A percentile compares a stretch with the other conserved stretches of the same genome.
phyloP scores from a whole-genome alignment of 1,284 basidiomycete species.

The Polyporus tsugae region DNA sequence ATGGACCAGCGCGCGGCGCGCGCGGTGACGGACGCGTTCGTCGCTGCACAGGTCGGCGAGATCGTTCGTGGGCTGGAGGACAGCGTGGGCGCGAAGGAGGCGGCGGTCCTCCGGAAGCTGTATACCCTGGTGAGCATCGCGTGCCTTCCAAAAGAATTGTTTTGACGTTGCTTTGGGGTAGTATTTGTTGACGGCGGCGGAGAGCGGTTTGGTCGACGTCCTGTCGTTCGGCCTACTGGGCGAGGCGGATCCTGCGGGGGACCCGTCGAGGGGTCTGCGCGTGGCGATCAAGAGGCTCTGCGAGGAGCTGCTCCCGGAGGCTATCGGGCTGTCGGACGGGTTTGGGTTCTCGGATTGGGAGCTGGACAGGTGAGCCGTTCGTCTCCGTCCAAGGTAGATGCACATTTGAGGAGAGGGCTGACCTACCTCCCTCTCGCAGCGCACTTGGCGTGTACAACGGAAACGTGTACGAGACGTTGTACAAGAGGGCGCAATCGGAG shows the following conservation, averaged over 20 bases:
- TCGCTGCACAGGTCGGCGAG: constrained; percentile 60
- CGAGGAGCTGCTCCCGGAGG: constrained; percentile 66
- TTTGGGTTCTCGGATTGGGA: constrained; percentile 85
- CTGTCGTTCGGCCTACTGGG: constrained; percentile 60
- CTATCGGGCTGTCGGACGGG: constrained; percentile 76
- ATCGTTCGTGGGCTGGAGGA: constrained; percentile 49
- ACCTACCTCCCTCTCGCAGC: constrained; percentile 40
- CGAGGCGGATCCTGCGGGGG: constrained; percentile 34
- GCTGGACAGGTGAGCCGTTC: constrained; percentile 63
- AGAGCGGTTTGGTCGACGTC: constrained; percentile 62
- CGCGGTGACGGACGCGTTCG: constrained; percentile 74
- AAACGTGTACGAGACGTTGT: constrained; percentile 73
- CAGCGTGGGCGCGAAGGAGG: constrained; percentile 43
- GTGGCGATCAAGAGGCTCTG: constrained; percentile 60
- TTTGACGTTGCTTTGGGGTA: constrained; percentile 37
- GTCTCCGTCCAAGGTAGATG: neutral
- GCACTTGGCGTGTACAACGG: constrained; percentile 74
- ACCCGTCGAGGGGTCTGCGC: constrained; percentile 62
- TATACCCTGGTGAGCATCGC: constrained; percentile 54
- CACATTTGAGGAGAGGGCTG: no score
- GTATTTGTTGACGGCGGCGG: constrained; percentile 71
- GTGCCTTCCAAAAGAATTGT: neutral
- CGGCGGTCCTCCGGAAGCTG: constrained; percentile 50
- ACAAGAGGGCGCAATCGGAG: constrained; percentile 68
- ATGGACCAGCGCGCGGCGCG: constrained; percentile 64